Conservation (phyloP, 2,329 filamentous ascomycete genomes). For the Zymoseptoria ardabiliae region DNA sequence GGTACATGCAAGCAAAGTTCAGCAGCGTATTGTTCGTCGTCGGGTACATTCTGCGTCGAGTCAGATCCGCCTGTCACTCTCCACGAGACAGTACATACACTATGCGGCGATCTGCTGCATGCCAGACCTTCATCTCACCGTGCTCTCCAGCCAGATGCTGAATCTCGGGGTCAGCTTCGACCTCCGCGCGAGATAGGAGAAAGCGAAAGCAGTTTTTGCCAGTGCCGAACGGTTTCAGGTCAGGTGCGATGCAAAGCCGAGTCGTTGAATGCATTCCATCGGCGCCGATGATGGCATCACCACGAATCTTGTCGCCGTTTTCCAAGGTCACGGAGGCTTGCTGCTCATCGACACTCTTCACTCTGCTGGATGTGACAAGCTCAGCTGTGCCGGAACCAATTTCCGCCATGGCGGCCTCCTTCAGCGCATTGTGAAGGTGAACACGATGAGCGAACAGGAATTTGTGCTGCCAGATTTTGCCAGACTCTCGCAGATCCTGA, state of each 20-base stretch:
- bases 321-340: conserved; percentile 21
- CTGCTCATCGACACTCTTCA: conserved; percentile 19
- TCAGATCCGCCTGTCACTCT: background rate
- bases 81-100: conserved; percentile 20
- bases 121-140: conserved; percentile 37
- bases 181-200: conserved; percentile 42
- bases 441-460: conserved; percentile 27
- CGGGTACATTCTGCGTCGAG: conserved; percentile 33
- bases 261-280: conserved; percentile 27
- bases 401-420: conserved; percentile 15
- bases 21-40: conserved; percentile 40
- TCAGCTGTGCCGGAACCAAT: conserved; percentile 21
- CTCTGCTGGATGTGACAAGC: conserved; percentile 19
- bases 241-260: conserved; percentile 16
- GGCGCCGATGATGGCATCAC: conserved; percentile 28
- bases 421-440: conserved; percentile 26
- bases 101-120: conserved; percentile 37
- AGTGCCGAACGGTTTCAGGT: conserved; percentile 25
- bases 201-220: conserved; percentile 55
- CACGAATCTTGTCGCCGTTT: conserved; percentile 21
- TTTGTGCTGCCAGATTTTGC: conserved; percentile 41
- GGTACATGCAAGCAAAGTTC: conserved; percentile 41
- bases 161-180: conserved; percentile 36
- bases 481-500: conserved; percentile 31
- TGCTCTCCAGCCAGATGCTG: conserved; percentile 27